A percentile compares a stretch with the other conserved stretches of the same genome.
Conservation (phyloP, 495 filamentous ascomycete species). For the Lasiosphaeris hirsuta region DNA sequence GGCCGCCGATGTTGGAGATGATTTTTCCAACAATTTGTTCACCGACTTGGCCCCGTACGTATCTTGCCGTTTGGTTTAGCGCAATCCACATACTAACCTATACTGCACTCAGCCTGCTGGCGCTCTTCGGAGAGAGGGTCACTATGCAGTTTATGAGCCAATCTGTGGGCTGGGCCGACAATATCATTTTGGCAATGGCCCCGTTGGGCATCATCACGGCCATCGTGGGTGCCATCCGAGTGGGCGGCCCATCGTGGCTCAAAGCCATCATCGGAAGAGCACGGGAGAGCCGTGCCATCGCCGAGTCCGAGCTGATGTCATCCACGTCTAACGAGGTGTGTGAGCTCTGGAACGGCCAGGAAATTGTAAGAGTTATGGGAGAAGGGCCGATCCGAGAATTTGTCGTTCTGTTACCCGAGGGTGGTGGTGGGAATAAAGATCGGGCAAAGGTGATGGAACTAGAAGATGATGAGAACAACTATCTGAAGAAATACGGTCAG, state of each 20-base stretch:
- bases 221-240: conserved; percentile 51
- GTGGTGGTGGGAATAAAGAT: too few relatives aligned
- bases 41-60: conserved; percentile 34
- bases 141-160: conserved; percentile 59
- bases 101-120: conserved; percentile 34
- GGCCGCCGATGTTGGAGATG: conserved; percentile 31
- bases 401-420: neutral
- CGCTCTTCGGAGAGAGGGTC: conserved; percentile 55
- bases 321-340: conserved; percentile 33
- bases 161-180: conserved; percentile 45
- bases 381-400: neutral
- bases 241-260: conserved; percentile 50
- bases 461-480: too few relatives aligned
- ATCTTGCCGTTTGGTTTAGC: conserved; percentile 5
- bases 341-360: conserved; percentile 36
- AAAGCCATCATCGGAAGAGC: conserved; percentile 49
- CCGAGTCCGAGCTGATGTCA: conserved; percentile 34
- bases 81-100: neutral
- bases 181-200: conserved; percentile 52
- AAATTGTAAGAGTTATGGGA: conserved; percentile 16
- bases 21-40: conserved; percentile 52
- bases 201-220: conserved; percentile 56
- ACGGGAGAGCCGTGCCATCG: conserved; percentile 28
- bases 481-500: too few relatives aligned
- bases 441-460: too few relatives aligned